phyloP scores from a whole-genome alignment of 495 filamentous ascomycete species.

The Diplogelasinospora grovesii region DNA sequence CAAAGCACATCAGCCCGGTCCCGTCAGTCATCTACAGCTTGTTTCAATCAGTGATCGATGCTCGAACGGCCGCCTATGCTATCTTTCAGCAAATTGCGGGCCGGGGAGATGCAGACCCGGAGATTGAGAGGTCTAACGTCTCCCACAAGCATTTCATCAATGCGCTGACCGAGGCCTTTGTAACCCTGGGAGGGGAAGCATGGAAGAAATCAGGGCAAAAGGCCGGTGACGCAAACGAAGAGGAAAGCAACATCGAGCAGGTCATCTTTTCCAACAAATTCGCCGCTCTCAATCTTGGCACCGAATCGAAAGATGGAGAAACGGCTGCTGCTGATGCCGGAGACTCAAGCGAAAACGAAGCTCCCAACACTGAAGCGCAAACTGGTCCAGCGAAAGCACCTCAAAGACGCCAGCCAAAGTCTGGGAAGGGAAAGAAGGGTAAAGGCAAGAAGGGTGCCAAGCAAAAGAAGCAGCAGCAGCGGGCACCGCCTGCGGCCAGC shows the following conservation, averaged over 20 bases:
- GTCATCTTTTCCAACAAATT: slow-evolving; percentile 29
- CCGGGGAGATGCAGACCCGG: slow-evolving; percentile 28
- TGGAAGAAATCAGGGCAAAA: slow-evolving; percentile 13
- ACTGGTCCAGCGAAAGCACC: slow-evolving; percentile 4
- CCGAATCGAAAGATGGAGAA: too few relatives aligned
- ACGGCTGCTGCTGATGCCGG: too few relatives aligned
- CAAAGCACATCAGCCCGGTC: slow-evolving; percentile 19
- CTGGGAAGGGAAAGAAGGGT: slow-evolving; percentile 35
- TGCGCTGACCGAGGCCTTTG: slow-evolving; percentile 28
- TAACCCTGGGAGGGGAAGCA: slow-evolving; percentile 26
- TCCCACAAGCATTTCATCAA: slow-evolving; percentile 38
- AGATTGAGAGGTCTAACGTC: slow-evolving; percentile 31
- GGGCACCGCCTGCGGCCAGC: too few relatives aligned
- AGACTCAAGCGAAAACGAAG: slow-evolving; percentile 10
- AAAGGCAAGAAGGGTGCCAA: slow-evolving; percentile 20
- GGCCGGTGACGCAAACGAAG: background rate
- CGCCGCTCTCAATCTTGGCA: slow-evolving; percentile 19
- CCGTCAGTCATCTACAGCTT: slow-evolving; percentile 21
- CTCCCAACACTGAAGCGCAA: background rate
- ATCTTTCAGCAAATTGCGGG: slow-evolving; percentile 25
- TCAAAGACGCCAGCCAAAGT: slow-evolving; percentile 15
- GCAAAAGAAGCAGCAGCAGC: slow-evolving; percentile 2
- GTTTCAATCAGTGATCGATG: slow-evolving; percentile 26
- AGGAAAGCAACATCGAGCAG: slow-evolving; percentile 20
- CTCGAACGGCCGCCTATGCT: slow-evolving; percentile 13